Conservation (phyloP, 768 basidiomycete genomes). For the Phlebiopsis gigantea region DNA sequence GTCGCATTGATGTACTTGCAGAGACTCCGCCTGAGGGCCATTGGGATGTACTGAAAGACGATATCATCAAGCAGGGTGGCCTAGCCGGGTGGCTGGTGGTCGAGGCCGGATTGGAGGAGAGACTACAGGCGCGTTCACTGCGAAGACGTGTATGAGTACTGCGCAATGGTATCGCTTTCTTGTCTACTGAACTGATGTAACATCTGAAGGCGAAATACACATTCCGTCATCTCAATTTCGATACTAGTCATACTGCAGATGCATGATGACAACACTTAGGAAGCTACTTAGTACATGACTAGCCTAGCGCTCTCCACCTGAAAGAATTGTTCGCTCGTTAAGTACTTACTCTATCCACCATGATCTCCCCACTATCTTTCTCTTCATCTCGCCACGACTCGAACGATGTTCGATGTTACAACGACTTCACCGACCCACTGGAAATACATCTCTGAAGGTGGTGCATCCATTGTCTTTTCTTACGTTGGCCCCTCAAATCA, state of each 20-base stretch:
- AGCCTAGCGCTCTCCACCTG: too few species aligned
- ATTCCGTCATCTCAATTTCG: too few species aligned
- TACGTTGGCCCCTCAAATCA: conserved; percentile 56
- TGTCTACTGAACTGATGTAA: too few species aligned
- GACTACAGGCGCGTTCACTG: neutral
- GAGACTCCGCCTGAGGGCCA: neutral
- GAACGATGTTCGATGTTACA: conserved; percentile 17
- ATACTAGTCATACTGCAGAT: too few species aligned
- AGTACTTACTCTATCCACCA: too few species aligned
- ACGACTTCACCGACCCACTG: conserved; percentile 49
- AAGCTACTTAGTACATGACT: too few species aligned
- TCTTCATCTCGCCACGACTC: too few species aligned
- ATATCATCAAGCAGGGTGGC: neutral
- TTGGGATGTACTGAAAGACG: neutral
- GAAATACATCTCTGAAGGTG: conserved; percentile 90
- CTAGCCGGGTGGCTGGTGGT: neutral
- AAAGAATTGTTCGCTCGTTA: too few species aligned
- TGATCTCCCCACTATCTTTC: too few species aligned
- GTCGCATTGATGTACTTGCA: neutral
- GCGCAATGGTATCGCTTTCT: too few species aligned
- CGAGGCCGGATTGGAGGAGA: neutral
- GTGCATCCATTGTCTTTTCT: conserved; percentile 83
- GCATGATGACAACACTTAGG: too few species aligned
- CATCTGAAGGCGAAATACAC: too few species aligned
- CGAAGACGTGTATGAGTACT: neutral